Evolutionary conservation across 768 basidiomycete species (phyloP), one percentile per base, ranked within the genome.

Genomic region (Pisolithus microcarpus): DNA sequence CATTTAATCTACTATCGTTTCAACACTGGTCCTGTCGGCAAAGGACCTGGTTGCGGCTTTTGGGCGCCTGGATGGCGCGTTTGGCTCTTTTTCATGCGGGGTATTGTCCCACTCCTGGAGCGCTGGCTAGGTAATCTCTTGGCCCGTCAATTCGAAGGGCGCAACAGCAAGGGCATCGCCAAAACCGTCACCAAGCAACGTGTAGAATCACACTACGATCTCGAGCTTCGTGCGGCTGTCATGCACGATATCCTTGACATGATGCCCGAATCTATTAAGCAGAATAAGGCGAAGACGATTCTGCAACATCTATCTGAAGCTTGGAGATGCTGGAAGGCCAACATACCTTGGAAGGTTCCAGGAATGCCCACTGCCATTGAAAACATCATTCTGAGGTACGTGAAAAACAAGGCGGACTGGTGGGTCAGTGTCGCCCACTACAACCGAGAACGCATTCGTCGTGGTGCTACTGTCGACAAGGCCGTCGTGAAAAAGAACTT

Each of bases 201-300:
- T 61, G 96, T 98, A 13, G 96, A 99, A 70, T 96, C 93, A 8
- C 96, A 99, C 67, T 98, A 94, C 61, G 96, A 99, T 67, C 77
- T 99, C 34, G 96, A 99, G 65, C 74, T 99, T 40, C 85, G 96
- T 49, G 96, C 96, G 0, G 94, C 96, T 43, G 95, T 99, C 61
- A 98, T 99, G 96, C 95, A 97, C 72, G 95, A 99, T 69, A 98
- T 99, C 59, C 75, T 99, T 59, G 95, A 98, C 74, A 97, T 98
- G 95, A 97, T 98, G 95, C 96, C 96, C 7, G 96, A 98, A 69
- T 92, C 90, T 2, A 94, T 98, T 75, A 94, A 94, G 71, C 92
- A 94, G 70, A 99, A 98, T 73, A 98, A 99, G 75, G 84, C 93
- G n/a, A 99, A 99, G 76, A 98, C 96, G 10, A 98, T 99, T 57